Evolutionary conservation across 495 filamentous ascomycete genomes (phyloP), one percentile per base, ranked within the genome.

Genomic region (Aspergillus nidulans): DNA sequence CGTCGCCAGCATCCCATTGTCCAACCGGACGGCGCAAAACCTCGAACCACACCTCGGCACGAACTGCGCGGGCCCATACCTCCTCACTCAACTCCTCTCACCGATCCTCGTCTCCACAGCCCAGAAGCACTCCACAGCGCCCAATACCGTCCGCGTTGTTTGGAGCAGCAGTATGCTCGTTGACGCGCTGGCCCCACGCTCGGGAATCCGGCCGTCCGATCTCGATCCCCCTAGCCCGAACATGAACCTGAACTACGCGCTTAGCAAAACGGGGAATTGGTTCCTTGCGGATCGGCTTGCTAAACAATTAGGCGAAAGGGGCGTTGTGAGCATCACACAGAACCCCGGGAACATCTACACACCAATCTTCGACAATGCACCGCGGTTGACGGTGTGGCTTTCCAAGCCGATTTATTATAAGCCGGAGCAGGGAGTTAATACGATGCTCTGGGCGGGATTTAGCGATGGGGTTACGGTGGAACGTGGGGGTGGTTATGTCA

Each of bases 1-100:
- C 15, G 61, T 70, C 23, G 68, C 71, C 62, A 62, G 61, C 3
- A 34, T 51, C 15, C 69, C 69, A 0, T 24, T 28, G 4, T 53
- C 67, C n/a, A 55, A 54, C 28, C 69, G 69, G 1, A 82, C 73
- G 6, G 60, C 61, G 8, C 74, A 82, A 42, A 73, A 72, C 7
- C 63, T 77, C 53, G 78, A 82, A 55, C 61, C 64, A 0, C 75
- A 81, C 47, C 73, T 83, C 49, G 73, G 67, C 13, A 78, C 73
- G 1, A 80, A 82, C 63, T 74, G 82, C 57, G 64, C 81, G 0
- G 67, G 57, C 6, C 79, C 83, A 55, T 81, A 80, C 63, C 71
- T 80, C 20, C 63, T 83, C n/a, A 78, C 81, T 63, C 53, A 73
- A n/a, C 71, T 76, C 4, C 71, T 83, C 26, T 69, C 73, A 57